Conservation (phyloP, 176 grass and related monocot genomes). For the Eleusine coracana region DNA sequence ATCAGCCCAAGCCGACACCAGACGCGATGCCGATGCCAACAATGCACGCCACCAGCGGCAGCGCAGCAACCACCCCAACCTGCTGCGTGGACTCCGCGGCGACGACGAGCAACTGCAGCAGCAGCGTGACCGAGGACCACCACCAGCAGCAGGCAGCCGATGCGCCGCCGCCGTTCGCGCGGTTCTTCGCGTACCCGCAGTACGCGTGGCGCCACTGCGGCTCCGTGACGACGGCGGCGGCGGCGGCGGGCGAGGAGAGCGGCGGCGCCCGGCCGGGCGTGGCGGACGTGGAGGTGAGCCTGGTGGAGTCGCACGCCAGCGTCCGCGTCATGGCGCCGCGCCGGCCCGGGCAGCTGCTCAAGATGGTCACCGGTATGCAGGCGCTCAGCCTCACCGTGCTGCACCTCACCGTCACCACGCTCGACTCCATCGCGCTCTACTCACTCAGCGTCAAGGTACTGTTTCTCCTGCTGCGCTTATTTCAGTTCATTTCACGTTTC, state of each 20-base stretch:
- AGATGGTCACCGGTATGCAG: constrained; percentile 67
- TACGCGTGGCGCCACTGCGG: constrained; percentile 78
- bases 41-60: not conserved
- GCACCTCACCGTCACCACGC: constrained; percentile 81
- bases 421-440: constrained; percentile 70
- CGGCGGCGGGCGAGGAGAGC: not conserved
- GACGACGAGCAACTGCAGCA: constrained; percentile 51
- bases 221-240: constrained; percentile 37
- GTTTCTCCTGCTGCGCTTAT: not conserved
- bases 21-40: not conserved
- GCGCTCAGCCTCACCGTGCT: constrained; percentile 63
- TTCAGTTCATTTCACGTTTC: not conserved
- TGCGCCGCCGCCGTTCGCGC: constrained; percentile 59
- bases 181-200: constrained; percentile 92
- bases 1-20: constrained; percentile 22
- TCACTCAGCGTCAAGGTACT: constrained; percentile 74
- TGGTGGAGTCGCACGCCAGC: constrained; percentile 92
- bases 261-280: constrained; percentile 32
- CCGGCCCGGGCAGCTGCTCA: constrained; percentile 66
- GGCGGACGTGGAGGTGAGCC: constrained; percentile 86
- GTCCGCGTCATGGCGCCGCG: constrained; percentile 64
- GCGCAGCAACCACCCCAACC: not conserved
- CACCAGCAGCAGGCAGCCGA: not conserved
- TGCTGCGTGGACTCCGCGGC: constrained; percentile 32
- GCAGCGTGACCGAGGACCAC: constrained; percentile 50